Evolutionary conservation across 2,329 filamentous ascomycete species (phyloP), one percentile per base, ranked within the genome.

Genomic region (Alternaria novae-zelandiae): DNA sequence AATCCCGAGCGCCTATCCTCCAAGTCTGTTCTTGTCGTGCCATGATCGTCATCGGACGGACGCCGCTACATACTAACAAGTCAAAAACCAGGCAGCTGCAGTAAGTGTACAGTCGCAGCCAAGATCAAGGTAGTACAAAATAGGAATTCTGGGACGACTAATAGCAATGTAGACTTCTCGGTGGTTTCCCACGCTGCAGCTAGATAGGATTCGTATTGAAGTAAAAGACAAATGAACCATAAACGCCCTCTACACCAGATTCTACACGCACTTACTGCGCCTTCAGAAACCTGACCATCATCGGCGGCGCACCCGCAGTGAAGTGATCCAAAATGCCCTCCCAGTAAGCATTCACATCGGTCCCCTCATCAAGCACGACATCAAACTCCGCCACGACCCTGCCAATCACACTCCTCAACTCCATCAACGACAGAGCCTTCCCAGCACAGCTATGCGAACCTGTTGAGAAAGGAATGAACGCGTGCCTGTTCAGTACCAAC

Each of bases 381-480:
- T 90, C 88, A 64, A 89, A 91, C 67, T 87, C 69, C 65, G 82
- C 89, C 55, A 91, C 73, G 26, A 87, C 81, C 15, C 88, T 81
- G 12, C 87, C 87, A 54, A 91, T 70, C 4, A 88, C 85, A 21
- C 86, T 86, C 64, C 82, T 86, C 84, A 91, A 86, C 80, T 91
- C 89, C 59, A 86, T 83, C 67, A 90, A 88, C 1, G 88, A 88
- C 46, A 91, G 78, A 0, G 49, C 84, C 82, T 91, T 91, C 1
- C 90, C 90, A 47, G 91, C 90, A 74, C 90, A 92, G 6, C 87
- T 89, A 23, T 90, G 82, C 0, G 89, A 86, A 0, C 90, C 90
- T 51, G 91, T 82, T 25, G 85, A 88, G 69, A 92, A 92, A 2
- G 92, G 90, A 60, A 88, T 91, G 77, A 91, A 94, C 0, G 91